Evolutionary conservation across 148 eudicot genomes (phyloP).

Genomic region (Rhododendron simsii): DNA sequence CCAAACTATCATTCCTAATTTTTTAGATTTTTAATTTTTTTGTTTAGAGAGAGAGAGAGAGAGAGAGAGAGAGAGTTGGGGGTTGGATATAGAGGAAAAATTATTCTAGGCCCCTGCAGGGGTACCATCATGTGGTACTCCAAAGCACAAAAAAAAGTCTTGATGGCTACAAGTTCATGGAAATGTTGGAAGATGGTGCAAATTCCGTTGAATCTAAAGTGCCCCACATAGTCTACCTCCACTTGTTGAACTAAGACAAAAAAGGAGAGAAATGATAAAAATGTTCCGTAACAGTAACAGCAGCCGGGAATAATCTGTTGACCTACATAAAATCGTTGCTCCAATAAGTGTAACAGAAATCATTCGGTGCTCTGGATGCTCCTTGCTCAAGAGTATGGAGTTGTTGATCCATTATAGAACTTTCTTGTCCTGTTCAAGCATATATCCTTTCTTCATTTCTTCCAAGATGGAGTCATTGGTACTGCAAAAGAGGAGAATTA

Average conservation of each 20-base stretch:
- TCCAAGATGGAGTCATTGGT: constrained; percentile 53
- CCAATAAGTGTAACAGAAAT: background rate
- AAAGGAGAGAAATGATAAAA: background rate
- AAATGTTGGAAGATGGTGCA: background rate
- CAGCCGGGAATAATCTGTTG: background rate
- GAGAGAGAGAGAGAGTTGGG: no score
- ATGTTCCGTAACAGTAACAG: background rate
- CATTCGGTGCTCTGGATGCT: background rate
- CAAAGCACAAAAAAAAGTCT: background rate
- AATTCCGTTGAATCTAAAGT: background rate
- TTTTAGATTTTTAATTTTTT: no score
- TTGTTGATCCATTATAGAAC: constrained; percentile 14
- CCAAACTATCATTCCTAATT: no score
- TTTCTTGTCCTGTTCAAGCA: constrained; percentile 36
- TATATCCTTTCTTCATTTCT: constrained; percentile 52
- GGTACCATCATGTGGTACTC: no score
- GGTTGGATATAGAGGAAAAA: no score
- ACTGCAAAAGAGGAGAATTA: constrained; percentile 21
- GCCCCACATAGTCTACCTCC: background rate
- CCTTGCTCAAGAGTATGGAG: background rate
- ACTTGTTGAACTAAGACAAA: background rate
- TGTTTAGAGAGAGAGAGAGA: no score
- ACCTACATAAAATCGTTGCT: background rate
- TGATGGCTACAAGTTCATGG: background rate
- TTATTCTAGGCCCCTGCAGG: no score